These are phyloP conservation scores for Solanum virginianum DNA, from an alignment of 257 asterid species.

Conservation along the genomic window DNA sequence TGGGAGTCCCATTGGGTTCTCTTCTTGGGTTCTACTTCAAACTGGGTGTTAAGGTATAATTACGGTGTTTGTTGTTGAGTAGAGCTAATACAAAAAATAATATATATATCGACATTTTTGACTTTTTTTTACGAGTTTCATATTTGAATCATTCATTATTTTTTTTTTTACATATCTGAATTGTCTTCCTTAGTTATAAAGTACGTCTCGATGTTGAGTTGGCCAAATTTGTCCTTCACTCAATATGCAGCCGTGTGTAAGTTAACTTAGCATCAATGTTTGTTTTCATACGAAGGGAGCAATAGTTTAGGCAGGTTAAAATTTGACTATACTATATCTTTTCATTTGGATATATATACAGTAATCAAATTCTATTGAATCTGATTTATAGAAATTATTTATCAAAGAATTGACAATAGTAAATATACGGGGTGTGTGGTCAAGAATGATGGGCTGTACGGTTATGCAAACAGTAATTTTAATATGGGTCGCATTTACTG, in stretches of 20 bases:
- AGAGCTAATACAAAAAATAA: background rate
- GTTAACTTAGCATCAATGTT: too few species aligned
- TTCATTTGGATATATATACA: background rate
- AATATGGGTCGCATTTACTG: slow-evolving; percentile 21
- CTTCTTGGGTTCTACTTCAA: slow-evolving; percentile 25
- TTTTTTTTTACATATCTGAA: background rate
- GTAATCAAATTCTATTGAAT: too few species aligned
- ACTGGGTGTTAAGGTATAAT: slow-evolving; percentile 19
- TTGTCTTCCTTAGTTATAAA: background rate
- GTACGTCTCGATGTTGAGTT: background rate
- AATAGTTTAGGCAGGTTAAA: too few species aligned
- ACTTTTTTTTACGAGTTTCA: background rate
- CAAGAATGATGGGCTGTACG: slow-evolving; percentile 21
- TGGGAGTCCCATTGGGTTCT: slow-evolving; percentile 20
- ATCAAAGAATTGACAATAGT: too few species aligned
- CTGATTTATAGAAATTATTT: too few species aligned
- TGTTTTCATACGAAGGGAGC: too few species aligned
- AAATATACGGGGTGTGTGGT: slow-evolving; percentile 19
- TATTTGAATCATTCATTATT: background rate
- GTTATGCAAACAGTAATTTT: slow-evolving; percentile 23
- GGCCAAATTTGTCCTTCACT: too few species aligned
- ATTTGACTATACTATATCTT: background rate
- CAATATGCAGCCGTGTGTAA: too few species aligned
- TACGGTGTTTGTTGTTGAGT: background rate
- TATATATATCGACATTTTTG: too few species aligned